Conservation (phyloP, 305 asterid species). For the Plantago lanceolata region DNA sequence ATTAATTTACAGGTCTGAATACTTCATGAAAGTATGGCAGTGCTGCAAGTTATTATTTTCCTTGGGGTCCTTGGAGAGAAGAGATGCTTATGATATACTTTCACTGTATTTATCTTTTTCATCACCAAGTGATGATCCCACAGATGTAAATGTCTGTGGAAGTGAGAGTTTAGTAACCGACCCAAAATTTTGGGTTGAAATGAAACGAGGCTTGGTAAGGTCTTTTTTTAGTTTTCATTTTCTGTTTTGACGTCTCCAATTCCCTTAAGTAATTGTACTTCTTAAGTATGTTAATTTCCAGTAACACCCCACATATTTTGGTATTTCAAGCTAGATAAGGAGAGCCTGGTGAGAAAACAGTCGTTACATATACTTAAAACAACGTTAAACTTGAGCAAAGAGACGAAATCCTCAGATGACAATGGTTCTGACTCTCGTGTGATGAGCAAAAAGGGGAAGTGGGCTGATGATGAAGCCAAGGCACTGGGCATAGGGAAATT, state of each 20-base stretch:
- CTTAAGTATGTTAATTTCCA: slow-evolving; percentile 20
- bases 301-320: slow-evolving; percentile 24
- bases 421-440: slow-evolving; percentile 35
- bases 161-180: slow-evolving; percentile 45
- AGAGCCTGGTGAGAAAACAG: slow-evolving; percentile 82
- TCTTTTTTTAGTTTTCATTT: slow-evolving; percentile 4
- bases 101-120: slow-evolving; percentile 64
- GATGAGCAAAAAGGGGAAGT: slow-evolving; percentile 66
- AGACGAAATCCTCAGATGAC: slow-evolving; percentile 44
- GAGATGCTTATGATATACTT: slow-evolving; percentile 80
- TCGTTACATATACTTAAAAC: slow-evolving; percentile 63
- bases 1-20: slow-evolving; percentile 49
- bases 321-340: slow-evolving; percentile 69
- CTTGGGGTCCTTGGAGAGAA: slow-evolving; percentile 70
- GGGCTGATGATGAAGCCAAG: slow-evolving; percentile 89
- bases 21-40: slow-evolving; percentile 58
- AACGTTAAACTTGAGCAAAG: slow-evolving; percentile 47
- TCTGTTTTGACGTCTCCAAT: background rate
- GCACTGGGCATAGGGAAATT: slow-evolving; percentile 75
- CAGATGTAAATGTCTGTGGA: slow-evolving; percentile 38
- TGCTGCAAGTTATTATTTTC: slow-evolving; percentile 67
- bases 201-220: slow-evolving; percentile 83
- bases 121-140: slow-evolving; percentile 37
- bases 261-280: slow-evolving; percentile 17
- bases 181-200: slow-evolving; percentile 72